A percentile compares a stretch with the other conserved stretches of the same genome.
Evolutionary conservation across 495 filamentous ascomycete species (phyloP).

Genomic region (Apodospora peruviana): DNA sequence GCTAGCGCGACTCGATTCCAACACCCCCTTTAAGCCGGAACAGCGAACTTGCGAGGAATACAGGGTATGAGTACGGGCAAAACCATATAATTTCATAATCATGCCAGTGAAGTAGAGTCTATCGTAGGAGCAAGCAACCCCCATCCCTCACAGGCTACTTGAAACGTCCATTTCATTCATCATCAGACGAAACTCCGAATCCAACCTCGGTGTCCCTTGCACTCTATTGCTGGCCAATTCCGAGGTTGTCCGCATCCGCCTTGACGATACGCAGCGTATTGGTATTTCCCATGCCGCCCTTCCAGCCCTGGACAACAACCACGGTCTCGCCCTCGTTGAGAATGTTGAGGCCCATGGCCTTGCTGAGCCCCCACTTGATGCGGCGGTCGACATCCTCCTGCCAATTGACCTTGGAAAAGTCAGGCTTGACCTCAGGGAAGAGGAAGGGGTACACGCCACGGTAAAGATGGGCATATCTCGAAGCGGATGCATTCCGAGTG

Average conservation of each 20-base stretch:
- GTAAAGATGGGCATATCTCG: constrained; percentile 90
- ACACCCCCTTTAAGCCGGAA: background rate
- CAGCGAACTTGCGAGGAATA: background rate
- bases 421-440: constrained; percentile 87
- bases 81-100: background rate
- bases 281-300: constrained; percentile 92
- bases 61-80: background rate
- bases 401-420: constrained; percentile 85
- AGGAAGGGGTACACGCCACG: constrained; percentile 96
- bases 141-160: background rate
- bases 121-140: background rate
- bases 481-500: constrained; percentile 75
- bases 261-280: constrained; percentile 70
- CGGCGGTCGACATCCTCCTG: constrained; percentile 97
- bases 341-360: constrained; percentile 79
- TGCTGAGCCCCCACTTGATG: constrained; percentile 87
- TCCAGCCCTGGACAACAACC: constrained; percentile 95
- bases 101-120: background rate
- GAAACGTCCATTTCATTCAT: background rate
- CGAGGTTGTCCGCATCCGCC: constrained; percentile 47
- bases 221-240: constrained; percentile 26
- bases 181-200: background rate
- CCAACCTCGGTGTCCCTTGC: background rate
- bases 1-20: background rate
- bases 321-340: constrained; percentile 78